phyloP scores from a whole-genome alignment of 345 rosid species.

The Aquilaria sinensis region DNA sequence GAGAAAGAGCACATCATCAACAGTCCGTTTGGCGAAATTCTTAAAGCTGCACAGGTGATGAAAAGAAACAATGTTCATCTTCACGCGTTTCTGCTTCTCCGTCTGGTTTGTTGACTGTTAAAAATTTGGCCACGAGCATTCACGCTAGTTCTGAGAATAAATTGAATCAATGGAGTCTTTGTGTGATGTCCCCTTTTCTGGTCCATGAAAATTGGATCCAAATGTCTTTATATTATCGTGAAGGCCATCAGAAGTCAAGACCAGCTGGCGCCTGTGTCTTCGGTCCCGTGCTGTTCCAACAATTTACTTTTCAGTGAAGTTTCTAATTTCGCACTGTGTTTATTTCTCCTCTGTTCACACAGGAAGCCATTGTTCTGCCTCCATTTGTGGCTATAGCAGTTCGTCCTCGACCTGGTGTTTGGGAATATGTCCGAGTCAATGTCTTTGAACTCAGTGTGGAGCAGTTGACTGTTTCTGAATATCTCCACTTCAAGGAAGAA shows the following conservation, averaged over 20 bases:
- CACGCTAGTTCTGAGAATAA: neutral
- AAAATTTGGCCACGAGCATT: neutral
- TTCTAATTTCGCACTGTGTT: no score
- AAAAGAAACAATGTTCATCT: neutral
- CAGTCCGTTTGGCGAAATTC: conserved; percentile 74
- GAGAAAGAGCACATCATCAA: conserved; percentile 36
- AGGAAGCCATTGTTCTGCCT: conserved; percentile 96
- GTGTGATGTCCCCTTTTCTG: no score
- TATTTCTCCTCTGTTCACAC: neutral
- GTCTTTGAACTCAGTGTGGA: conserved; percentile 82
- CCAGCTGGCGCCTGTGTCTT: no score
- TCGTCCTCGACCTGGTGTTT: conserved; percentile 98
- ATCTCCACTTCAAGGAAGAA: conserved; percentile 84
- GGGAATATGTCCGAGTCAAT: conserved; percentile 97
- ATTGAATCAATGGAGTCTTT: no score
- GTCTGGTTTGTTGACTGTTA: neutral
- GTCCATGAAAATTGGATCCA: no score
- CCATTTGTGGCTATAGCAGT: conserved; percentile 89
- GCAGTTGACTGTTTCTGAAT: conserved; percentile 69
- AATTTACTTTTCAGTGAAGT: no score
- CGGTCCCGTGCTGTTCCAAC: no score
- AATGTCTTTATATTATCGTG: no score
- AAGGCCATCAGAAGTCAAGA: no score
- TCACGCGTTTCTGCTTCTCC: neutral
- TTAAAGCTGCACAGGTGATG: conserved; percentile 68